Evolutionary conservation across 2,329 filamentous ascomycete genomes (phyloP), one percentile per base, ranked within the genome.

Genomic region (Fusarium redolens): DNA sequence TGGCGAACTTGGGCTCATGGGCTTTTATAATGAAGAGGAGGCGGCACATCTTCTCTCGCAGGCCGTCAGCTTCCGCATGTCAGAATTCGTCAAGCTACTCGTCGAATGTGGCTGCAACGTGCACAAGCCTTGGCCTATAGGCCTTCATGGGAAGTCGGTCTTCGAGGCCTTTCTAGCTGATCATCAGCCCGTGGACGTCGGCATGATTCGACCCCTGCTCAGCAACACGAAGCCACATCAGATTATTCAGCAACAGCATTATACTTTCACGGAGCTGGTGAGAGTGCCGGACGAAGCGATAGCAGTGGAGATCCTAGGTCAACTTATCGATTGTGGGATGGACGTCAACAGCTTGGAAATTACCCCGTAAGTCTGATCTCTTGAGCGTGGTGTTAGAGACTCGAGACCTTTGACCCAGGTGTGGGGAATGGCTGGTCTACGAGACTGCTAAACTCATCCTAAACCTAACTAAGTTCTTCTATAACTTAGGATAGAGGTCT

Each of bases 271-370:
- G 3, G 55, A 72, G 3, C n/a, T 72, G 6, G 41, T 68, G 4
- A 30, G 33, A 3, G 25, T 72, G 7, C 15, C 48, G 5, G 31
- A 61, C 7, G 52, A 68, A 7, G 5, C 28, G 4, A 40, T 68
- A 6, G 59, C 75, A 2, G 44, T 48, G 22, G 43, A 48, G 4
- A 20, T 76, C 6, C 17, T 77, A 9, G 40, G 31, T 6, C 48
- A 57, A 6, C 28, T 77, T 3, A 48, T 77, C n/a, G 35, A 54
- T 7, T 51, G 58, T 13, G 67, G 69, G 15, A 67, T 77, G 33
- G 66, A 77, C 11, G 62, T 71, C 4, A 74, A 77, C 13, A 45
- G 54, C 7, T 38, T 76, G 47, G n/a, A 44, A 50, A 38, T 28
- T 18, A n/a, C 10, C 22, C 41, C 13, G 44, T 56, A 64, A 65